Percentiles rank a stretch among this genome's conserved stretches.
These are phyloP conservation scores for Iris macrosiphon DNA, from an alignment of 106 monocot species.

Conservation along the genomic window DNA sequence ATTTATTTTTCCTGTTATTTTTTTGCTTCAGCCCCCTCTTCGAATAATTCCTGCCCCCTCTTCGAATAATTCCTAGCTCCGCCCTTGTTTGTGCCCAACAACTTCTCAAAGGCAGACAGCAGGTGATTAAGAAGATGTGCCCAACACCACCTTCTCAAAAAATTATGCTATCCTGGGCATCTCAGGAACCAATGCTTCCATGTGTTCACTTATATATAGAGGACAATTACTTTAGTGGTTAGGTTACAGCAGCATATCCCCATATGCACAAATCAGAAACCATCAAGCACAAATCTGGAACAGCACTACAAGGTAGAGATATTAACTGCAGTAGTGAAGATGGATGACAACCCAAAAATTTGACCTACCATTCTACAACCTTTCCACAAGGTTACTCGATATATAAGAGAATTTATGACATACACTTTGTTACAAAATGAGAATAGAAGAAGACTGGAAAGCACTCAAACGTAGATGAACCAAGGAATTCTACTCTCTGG, in stretches of 20 bases:
- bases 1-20: no score
- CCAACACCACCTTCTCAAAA: conserved; percentile 65
- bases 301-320: conserved; percentile 43
- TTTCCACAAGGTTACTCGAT: no score
- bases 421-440: no score
- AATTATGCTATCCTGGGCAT: conserved; percentile 74
- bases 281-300: conserved; percentile 80
- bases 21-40: no score
- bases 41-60: conserved; percentile 76
- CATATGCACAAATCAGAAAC: conserved; percentile 76
- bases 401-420: no score
- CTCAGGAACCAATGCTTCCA: conserved; percentile 86
- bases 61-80: no score
- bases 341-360: no score
- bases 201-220: conserved; percentile 65
- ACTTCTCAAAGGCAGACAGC: conserved; percentile 84
- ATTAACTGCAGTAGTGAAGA: conserved; percentile 64
- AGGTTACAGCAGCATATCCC: conserved; percentile 46
- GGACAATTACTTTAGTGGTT: conserved; percentile 63
- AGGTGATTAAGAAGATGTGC: conserved; percentile 71
- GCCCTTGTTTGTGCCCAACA: no score
- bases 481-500: no score
- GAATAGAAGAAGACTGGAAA: no score
- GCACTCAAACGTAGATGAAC: no score
- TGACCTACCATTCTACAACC: no score